Evolutionary conservation across 441 rosid genomes (phyloP).

Genomic region (Adansonia rubrostipa): DNA sequence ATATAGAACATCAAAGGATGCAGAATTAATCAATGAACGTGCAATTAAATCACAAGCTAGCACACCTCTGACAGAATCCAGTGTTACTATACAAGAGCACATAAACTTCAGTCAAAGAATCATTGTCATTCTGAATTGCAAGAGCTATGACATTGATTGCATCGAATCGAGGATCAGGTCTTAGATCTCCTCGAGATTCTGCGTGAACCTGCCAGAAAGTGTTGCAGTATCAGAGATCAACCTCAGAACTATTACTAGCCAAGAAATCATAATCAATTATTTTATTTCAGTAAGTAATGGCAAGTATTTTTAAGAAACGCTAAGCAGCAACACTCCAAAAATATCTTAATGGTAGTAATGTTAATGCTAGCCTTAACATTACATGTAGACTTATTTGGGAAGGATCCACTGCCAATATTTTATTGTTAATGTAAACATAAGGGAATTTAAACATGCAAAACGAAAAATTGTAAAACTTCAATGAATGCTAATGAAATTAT

Average conservation of each 20-base stretch:
- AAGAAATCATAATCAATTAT: conserved; percentile 13
- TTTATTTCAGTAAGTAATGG: background rate
- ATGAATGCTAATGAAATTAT: background rate
- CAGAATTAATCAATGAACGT: conserved; percentile 4
- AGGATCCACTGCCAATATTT: background rate
- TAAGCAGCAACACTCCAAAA: background rate
- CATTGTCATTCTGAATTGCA: conserved; percentile 73
- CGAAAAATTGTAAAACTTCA: background rate
- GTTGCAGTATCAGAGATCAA: conserved; percentile 25
- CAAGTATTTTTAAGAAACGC: background rate
- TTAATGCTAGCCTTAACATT: background rate
- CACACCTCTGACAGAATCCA: conserved; percentile 60
- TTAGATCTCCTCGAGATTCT: conserved; percentile 86
- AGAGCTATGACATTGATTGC: conserved; percentile 72
- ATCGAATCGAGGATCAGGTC: conserved; percentile 90
- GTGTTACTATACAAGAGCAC: conserved; percentile 60
- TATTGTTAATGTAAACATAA: background rate
- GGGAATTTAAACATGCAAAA: background rate
- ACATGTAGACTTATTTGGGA: background rate
- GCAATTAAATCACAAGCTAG: conserved; percentile 1
- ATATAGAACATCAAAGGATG: conserved; percentile 13
- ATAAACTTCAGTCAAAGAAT: conserved; percentile 46
- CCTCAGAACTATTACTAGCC: conserved; percentile 15
- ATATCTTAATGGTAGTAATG: background rate
- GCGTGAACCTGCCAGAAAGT: conserved; percentile 70